Conservation (phyloP, 768 basidiomycete species). For the Trametes coccinea region DNA sequence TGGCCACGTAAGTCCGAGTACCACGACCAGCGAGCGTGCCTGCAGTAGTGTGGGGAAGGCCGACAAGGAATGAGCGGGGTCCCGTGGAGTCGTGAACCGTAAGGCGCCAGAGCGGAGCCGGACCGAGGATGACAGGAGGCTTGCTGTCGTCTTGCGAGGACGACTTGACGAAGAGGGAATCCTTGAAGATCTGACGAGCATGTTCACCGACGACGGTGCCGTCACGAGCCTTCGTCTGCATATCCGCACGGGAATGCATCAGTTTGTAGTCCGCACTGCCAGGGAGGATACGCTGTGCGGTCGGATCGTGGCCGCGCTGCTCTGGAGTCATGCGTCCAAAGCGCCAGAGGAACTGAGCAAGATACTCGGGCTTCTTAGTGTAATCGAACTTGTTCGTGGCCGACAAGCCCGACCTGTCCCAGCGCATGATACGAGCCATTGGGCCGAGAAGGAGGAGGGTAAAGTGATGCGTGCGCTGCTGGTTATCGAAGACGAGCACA, state of each 20-base stretch:
- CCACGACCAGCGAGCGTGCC: slow-evolving; percentile 6
- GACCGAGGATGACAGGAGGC: background rate
- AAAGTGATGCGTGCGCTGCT: slow-evolving; percentile 10
- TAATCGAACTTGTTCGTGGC: slow-evolving; percentile 15
- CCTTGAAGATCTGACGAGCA: background rate
- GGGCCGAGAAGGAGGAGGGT: slow-evolving; percentile 8
- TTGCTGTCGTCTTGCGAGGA: too few species aligned
- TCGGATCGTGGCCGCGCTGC: slow-evolving; percentile 12
- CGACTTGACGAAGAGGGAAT: background rate
- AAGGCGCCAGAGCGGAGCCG: background rate
- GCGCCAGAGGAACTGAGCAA: slow-evolving; percentile 8
- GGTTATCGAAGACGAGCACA: background rate
- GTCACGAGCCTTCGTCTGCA: background rate
- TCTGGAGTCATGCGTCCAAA: background rate
- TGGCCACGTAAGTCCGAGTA: slow-evolving; percentile 19
- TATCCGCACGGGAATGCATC: background rate
- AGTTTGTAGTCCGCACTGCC: background rate
- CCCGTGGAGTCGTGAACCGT: background rate
- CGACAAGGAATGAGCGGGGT: slow-evolving; percentile 13
- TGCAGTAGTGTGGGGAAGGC: slow-evolving; percentile 2
- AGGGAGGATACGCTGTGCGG: background rate
- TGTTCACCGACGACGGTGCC: background rate
- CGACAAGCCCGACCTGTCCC: slow-evolving; percentile 6
- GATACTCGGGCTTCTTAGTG: background rate
- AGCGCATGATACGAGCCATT: slow-evolving; percentile 8